These are phyloP conservation scores for Gaeumannomyces sp. DNA, from an alignment of 2,329 filamentous ascomycete species.

Conservation along the genomic window DNA sequence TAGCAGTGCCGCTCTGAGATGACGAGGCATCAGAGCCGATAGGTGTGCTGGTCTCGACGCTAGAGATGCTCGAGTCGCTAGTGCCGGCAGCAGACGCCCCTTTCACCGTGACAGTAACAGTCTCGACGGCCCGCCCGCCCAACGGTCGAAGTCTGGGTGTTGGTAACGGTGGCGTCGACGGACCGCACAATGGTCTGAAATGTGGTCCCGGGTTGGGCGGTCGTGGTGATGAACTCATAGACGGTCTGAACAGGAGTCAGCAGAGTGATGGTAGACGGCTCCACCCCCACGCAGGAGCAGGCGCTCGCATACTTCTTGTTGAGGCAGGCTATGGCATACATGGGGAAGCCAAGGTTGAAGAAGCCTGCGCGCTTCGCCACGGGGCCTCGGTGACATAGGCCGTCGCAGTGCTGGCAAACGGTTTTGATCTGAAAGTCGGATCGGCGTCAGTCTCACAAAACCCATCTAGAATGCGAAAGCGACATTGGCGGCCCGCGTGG, in stretches of 20 bases:
- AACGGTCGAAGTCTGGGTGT: not conserved
- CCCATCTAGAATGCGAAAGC: too few species aligned
- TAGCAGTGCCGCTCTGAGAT: too few species aligned
- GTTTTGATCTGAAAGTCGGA: not conserved
- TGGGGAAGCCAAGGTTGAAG: not conserved
- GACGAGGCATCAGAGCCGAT: too few species aligned
- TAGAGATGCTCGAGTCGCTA: too few species aligned
- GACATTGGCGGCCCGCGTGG: too few species aligned
- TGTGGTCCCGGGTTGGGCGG: not conserved
- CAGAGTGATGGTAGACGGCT: not conserved
- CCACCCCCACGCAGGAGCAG: slow-evolving; percentile 4
- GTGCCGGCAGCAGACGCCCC: too few species aligned
- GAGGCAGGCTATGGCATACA: slow-evolving; percentile 3
- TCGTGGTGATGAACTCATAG: not conserved
- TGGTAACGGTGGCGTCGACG: slow-evolving; percentile 2
- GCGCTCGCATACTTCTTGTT: not conserved
- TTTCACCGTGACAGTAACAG: not conserved
- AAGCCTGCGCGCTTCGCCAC: not conserved
- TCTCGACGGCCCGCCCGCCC: not conserved
- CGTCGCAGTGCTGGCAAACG: slow-evolving; percentile 1
- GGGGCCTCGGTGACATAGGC: not conserved
- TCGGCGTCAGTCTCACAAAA: too few species aligned
- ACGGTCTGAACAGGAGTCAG: not conserved
- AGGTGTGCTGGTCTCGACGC: too few species aligned
- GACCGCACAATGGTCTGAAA: not conserved